Evolutionary conservation across 176 grass and related monocot genomes (phyloP).

Genomic region (Elymus sibiricus): DNA sequence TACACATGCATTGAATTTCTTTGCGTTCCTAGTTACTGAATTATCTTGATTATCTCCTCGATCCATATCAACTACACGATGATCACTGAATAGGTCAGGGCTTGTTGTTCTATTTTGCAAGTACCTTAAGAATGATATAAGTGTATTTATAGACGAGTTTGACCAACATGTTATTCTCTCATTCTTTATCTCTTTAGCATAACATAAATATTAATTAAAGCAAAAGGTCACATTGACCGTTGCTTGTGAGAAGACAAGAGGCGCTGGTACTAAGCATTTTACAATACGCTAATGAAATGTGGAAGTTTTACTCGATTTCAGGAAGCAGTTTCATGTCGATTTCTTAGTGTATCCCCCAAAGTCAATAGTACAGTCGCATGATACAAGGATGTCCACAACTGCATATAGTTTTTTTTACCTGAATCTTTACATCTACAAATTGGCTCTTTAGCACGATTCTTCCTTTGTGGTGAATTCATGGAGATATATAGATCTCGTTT

Average conservation of each 20-base stretch:
- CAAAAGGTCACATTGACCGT: not conserved
- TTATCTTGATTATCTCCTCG: not conserved
- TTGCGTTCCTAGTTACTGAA: not conserved
- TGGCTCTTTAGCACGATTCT: not conserved
- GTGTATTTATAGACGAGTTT: not conserved
- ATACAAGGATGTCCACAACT: not conserved
- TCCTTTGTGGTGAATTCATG: not conserved
- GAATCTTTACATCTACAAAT: not conserved
- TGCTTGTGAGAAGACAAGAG: not conserved
- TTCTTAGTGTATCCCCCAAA: not conserved
- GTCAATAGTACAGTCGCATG: not conserved
- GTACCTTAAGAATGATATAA: not conserved
- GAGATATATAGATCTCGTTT: not conserved
- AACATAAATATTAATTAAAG: not conserved
- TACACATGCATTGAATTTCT: conserved; percentile 4
- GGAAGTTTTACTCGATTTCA: not conserved
- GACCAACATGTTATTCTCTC: not conserved
- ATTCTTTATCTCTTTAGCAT: not conserved
- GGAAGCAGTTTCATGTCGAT: not conserved
- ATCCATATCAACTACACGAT: not conserved
- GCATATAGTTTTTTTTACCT: not conserved
- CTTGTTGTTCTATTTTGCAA: not conserved
- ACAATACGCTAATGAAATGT: not conserved
- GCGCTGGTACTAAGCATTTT: not conserved
- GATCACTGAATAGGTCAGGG: not conserved